A percentile compares a stretch with the other conserved stretches of the same genome.
These are phyloP conservation scores for Leccinum subfulvum DNA, from an alignment of 1,284 basidiomycete species.

Conservation along the genomic window DNA sequence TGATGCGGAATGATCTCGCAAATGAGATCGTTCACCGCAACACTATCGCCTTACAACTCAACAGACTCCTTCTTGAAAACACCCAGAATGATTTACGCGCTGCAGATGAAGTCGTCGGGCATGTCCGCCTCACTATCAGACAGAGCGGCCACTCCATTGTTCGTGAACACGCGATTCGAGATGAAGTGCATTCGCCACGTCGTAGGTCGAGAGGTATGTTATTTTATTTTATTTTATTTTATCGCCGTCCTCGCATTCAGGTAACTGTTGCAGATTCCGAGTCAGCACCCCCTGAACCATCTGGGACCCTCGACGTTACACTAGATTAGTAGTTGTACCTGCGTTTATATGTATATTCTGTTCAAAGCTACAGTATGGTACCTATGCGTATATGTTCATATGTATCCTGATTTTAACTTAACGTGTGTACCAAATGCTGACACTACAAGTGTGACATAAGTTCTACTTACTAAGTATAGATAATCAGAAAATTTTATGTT, in stretches of 20 bases:
- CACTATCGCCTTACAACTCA: background rate
- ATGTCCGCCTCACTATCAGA: background rate
- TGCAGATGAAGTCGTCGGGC: background rate
- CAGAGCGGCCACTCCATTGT: background rate
- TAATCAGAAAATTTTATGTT: too few species aligned
- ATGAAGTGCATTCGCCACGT: background rate
- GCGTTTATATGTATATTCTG: background rate
- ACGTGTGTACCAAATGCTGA: too few species aligned
- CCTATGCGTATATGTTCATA: background rate
- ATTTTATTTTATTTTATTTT: background rate
- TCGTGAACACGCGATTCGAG: background rate
- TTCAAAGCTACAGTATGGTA: background rate
- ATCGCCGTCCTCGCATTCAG: background rate
- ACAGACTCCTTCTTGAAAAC: background rate
- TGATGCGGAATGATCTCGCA: background rate
- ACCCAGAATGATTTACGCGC: background rate
- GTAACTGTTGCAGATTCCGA: background rate
- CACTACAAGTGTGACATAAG: too few species aligned
- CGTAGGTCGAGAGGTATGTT: background rate
- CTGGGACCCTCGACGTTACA: background rate
- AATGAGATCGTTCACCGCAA: background rate
- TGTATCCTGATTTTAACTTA: too few species aligned
- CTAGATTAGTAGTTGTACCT: background rate
- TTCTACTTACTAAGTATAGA: too few species aligned
- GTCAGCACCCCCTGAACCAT: background rate